Evolutionary conservation across 306 rosid genomes (phyloP), one percentile per base, ranked within the genome.

Genomic region (Medicago arabica): DNA sequence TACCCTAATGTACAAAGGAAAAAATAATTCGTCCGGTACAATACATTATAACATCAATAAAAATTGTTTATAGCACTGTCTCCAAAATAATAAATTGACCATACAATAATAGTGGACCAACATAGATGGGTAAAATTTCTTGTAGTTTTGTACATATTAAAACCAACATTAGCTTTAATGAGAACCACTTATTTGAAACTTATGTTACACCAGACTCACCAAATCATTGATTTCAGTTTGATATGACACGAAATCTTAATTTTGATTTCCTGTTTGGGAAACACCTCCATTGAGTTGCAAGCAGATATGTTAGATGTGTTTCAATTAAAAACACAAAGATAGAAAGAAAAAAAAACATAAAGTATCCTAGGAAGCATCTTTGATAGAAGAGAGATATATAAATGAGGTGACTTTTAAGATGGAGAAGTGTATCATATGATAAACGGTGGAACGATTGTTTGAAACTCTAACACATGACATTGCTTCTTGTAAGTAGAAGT

Each of bases 151-250:
- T 39, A 69, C 60, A 50, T 12, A 41, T 43, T 43, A 43, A 41
- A 23, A 59, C 51, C 49, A 47, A 1, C 75, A 69, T 72, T 63
- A 50, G 11, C 31, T 63, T 47, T 25, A 16, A 80, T 47, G 16
- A 10, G 2, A 67, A 62, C 64, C 65, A 61, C 63, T 50, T 40
- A 25, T 49, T 72, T 78, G 38, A 67, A 67, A 53, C 39, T 74
- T 25, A 76, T 63, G 41, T 13, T 36, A 1, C 39, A 17, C 50
- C 6, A 13, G 8, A 38, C 58, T 72, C 84, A 72, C 69, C 76
- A 49, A 82, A 72, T 49, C 50, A 66, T 50, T 72, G 67, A 38
- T 77, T 76, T 44, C 7, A 47, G 47, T 9, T 73, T 71, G 44
- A 72, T 41, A 67, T 65, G 69, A n/a, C 18, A 58, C 28, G 23